phyloP scores from a whole-genome alignment of 1,139 yeast species.

The Taphrina wiesneri region DNA sequence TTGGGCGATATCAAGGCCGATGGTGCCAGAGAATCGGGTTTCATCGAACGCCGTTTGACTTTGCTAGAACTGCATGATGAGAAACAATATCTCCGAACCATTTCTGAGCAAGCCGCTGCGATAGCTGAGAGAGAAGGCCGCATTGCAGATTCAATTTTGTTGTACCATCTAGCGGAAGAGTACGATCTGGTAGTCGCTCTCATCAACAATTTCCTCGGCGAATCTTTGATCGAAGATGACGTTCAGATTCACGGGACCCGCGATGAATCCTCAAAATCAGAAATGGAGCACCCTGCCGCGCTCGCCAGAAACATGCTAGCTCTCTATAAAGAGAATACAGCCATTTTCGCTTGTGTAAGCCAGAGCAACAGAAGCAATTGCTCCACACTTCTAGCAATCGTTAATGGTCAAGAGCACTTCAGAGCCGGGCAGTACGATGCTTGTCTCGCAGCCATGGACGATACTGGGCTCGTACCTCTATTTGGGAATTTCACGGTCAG shows the following conservation, averaged over 20 bases:
- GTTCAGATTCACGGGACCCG: slow-evolving; percentile 43
- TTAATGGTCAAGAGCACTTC: slow-evolving; percentile 65
- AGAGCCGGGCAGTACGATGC: slow-evolving; percentile 61
- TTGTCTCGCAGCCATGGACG: slow-evolving; percentile 56
- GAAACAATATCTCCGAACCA: slow-evolving; percentile 59
- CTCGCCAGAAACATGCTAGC: slow-evolving; percentile 49
- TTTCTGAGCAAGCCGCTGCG: slow-evolving; percentile 80
- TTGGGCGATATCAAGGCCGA: slow-evolving; percentile 77
- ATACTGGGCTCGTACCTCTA: slow-evolving; percentile 68
- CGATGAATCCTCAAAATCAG: slow-evolving; percentile 42
- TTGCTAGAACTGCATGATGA: slow-evolving; percentile 62
- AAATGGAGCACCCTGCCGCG: slow-evolving; percentile 48
- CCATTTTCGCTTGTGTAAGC: slow-evolving; percentile 39
- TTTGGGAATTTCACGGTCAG: slow-evolving; percentile 47
- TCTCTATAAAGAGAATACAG: slow-evolving; percentile 46
- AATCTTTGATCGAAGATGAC: slow-evolving; percentile 51
- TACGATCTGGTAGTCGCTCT: slow-evolving; percentile 78
- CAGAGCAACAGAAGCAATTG: slow-evolving; percentile 55
- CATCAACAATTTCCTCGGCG: slow-evolving; percentile 77
- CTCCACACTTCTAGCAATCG: slow-evolving; percentile 62
- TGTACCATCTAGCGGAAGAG: slow-evolving; percentile 87
- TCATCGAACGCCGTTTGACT: slow-evolving; percentile 75
- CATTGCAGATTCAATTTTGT: slow-evolving; percentile 75
- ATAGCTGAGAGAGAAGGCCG: slow-evolving; percentile 93
- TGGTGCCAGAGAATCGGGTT: slow-evolving; percentile 80